These are phyloP conservation scores for Chalaropsis thielavioides DNA, from an alignment of 2,329 filamentous ascomycete species.

Conservation along the genomic window DNA sequence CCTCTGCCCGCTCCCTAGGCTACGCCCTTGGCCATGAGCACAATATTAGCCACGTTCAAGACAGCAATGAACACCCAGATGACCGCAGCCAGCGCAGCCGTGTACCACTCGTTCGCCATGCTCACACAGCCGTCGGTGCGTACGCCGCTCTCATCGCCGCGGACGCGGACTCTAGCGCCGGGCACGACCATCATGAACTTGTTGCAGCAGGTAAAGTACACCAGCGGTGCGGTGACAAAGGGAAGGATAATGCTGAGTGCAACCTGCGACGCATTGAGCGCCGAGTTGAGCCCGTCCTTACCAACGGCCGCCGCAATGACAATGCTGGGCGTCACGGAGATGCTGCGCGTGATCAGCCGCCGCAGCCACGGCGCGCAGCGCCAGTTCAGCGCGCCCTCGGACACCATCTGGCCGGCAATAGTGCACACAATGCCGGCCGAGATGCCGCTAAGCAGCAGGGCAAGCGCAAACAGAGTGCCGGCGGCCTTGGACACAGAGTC, in stretches of 20 bases:
- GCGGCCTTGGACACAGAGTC: conserved; percentile 56
- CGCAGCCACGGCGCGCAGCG: conserved; percentile 62
- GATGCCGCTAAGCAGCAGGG: conserved; percentile 63
- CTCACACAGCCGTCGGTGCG: conserved; percentile 27
- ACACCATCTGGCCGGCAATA: conserved; percentile 79
- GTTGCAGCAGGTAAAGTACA: conserved; percentile 69
- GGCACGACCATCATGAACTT: conserved; percentile 62
- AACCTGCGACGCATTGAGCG: conserved; percentile 65
- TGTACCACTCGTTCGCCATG: conserved; percentile 61
- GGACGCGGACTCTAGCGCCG: conserved; percentile 27
- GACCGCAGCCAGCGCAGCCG: conserved; percentile 37
- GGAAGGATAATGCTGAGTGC: conserved; percentile 65
- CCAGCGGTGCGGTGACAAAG: conserved; percentile 67
- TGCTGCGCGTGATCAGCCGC: conserved; percentile 59
- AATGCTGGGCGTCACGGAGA: conserved; percentile 70
- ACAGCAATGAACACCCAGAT: conserved; percentile 63
- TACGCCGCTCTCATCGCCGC: conserved; percentile 20
- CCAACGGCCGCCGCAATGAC: conserved; percentile 72
- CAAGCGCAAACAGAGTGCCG: conserved; percentile 71
- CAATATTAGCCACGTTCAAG: conserved; percentile 61
- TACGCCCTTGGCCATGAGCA: conserved; percentile 38
- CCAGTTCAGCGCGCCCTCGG: conserved; percentile 69
- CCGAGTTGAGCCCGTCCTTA: conserved; percentile 50
- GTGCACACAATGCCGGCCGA: conserved; percentile 80
- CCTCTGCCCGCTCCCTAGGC: background rate